Conservation (phyloP, 345 rosid species). For the Salix caprea region DNA sequence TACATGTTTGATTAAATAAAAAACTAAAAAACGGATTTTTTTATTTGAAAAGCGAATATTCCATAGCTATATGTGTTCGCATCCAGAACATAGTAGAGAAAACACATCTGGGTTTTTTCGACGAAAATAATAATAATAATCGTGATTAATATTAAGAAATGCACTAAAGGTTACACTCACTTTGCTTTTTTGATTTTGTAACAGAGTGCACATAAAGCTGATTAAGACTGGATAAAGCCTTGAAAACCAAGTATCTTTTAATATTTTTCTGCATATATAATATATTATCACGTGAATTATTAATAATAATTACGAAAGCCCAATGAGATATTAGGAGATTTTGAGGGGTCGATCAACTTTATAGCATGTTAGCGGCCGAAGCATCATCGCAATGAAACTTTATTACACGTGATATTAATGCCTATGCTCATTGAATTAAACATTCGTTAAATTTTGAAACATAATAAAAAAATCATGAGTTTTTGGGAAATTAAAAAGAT, state of each 20-base stretch:
- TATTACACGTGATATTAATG: too few species aligned
- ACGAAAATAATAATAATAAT: too few species aligned
- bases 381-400: not conserved
- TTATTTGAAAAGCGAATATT: too few species aligned
- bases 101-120: not conserved
- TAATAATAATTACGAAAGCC: not conserved
- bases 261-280: too few species aligned
- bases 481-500: too few species aligned
- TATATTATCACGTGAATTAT: not conserved
- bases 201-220: not conserved
- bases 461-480: too few species aligned
- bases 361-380: not conserved
- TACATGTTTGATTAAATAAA: too few species aligned
- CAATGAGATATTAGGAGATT: not conserved
- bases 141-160: not conserved
- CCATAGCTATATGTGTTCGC: not conserved
- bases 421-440: too few species aligned
- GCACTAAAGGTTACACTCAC: not conserved
- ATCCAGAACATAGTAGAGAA: not conserved
- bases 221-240: constrained; percentile 17
- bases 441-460: too few species aligned
- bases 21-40: too few species aligned
- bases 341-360: not conserved
- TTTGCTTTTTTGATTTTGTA: not conserved
- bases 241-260: not conserved